Base-by-base conservation (phyloP, 495 filamentous ascomycete species). In the Pseudevernia furfuracea region DNA sequence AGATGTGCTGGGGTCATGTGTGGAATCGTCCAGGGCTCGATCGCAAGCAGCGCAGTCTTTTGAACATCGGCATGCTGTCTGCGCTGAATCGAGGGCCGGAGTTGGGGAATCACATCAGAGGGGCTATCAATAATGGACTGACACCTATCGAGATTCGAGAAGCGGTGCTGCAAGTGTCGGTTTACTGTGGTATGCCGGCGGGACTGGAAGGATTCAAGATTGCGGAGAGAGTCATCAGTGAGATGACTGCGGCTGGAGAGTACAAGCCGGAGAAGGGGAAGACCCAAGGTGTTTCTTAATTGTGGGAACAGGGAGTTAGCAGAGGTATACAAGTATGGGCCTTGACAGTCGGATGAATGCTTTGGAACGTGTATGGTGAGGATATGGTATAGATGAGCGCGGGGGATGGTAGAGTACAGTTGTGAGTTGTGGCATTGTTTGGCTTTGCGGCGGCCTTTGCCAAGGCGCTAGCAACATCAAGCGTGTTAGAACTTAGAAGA, bases 131-230 rank as follows among this genome's bases (percentile, higher is more conserved):
- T 59, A 85, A 85, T 64, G 82, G 83, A 8, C 67, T 81, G 23
- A 76, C 72, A 1, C 79, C 81, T 63, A 41, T 78, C 34, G 82
- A 86, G 71, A 81, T 86, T 48, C 64, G 79, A 25, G 83, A 85
- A 74, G 77, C 80, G 19, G 73, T 84, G 30, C 68, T 83, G 60
- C 81, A 85, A 62, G 78, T 78, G 25, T 77, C 78, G 8, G 77
- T 74, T 30, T 85, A 85, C 68, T 83, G 81, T 67, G 83, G 83
- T 17, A 72, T 82, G 25, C 83, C 83, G 14, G 81, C 82, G 14
- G 81, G 81, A n/a, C 73, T 84, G 52, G 80, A 86, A 60, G 82
- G 69, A 3, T 79, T 77, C 67, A 76, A 74, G 61, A 67, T 71
- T 14, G 75, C 76, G 5, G 73, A 77, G 68, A 74, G 67, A 59